Evolutionary conservation across 2,329 filamentous ascomycete species (phyloP).

Genomic region (Aspergillus sergii): DNA sequence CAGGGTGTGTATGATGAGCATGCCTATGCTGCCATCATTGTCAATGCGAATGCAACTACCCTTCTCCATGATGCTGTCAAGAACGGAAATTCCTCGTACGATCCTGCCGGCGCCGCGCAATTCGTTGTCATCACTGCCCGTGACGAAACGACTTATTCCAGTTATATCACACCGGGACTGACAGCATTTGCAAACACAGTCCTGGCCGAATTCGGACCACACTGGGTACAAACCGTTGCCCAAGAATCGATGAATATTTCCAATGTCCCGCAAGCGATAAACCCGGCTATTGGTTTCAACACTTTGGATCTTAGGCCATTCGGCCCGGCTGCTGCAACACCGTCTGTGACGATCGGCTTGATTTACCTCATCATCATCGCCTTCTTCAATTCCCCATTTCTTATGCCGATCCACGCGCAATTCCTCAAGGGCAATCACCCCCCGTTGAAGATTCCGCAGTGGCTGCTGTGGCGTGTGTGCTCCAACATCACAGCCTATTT

Average conservation of each 20-base stretch:
- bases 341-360: constrained; percentile 63
- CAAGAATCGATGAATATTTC: constrained; percentile 47
- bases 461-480: constrained; percentile 60
- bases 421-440: constrained; percentile 59
- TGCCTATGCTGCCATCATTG: constrained; percentile 63
- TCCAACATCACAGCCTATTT: constrained; percentile 62
- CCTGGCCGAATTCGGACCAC: constrained; percentile 50
- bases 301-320: constrained; percentile 63
- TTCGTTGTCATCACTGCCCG: constrained; percentile 58
- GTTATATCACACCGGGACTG: constrained; percentile 58
- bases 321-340: constrained; percentile 55
- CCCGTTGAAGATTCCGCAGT: constrained; percentile 60
- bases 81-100: constrained; percentile 60
- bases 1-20: constrained; percentile 62
- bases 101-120: constrained; percentile 61
- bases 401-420: constrained; percentile 64
- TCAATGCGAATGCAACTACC: constrained; percentile 64
- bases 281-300: constrained; percentile 59
- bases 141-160: constrained; percentile 58
- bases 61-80: constrained; percentile 58
- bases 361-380: constrained; percentile 70
- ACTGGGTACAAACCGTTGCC: constrained; percentile 40
- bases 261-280: constrained; percentile 55
- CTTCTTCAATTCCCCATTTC: constrained; percentile 68
- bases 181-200: constrained; percentile 51